These are phyloP conservation scores for Rhizopogon parksii DNA, from an alignment of 1,284 basidiomycete species.

Conservation along the genomic window DNA sequence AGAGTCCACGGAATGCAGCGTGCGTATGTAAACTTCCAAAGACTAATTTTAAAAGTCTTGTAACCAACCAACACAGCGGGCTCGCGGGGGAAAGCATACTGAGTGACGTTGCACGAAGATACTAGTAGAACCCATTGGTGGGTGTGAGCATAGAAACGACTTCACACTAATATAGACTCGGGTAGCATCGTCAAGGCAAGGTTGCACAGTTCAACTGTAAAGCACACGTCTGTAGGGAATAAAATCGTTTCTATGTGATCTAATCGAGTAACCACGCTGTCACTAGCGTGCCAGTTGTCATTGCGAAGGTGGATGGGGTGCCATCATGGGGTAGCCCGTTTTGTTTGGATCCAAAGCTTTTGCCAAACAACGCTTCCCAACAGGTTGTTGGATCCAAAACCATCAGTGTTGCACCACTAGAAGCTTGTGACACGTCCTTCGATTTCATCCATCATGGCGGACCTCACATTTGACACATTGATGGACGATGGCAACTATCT, in stretches of 20 bases:
- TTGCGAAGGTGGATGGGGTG: too few species aligned
- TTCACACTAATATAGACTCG: too few species aligned
- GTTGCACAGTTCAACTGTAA: not conserved
- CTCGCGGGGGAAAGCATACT: not conserved
- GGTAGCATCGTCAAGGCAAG: not conserved
- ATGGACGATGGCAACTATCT: conserved; percentile 70
- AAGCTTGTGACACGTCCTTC: conserved; percentile 4
- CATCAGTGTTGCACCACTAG: not conserved
- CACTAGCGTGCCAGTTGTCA: not conserved
- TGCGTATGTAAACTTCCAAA: conserved; percentile 5
- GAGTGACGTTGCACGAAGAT: too few species aligned
- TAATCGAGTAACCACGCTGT: not conserved
- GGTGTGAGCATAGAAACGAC: too few species aligned
- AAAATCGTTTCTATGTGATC: not conserved
- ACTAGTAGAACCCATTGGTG: too few species aligned
- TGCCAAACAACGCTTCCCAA: conserved; percentile 27
- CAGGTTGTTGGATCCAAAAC: conserved; percentile 4
- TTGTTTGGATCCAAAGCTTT: conserved; percentile 28
- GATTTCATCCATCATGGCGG: conserved; percentile 42
- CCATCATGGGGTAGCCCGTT: not conserved
- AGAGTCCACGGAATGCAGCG: conserved; percentile 3
- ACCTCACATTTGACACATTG: conserved; percentile 66
- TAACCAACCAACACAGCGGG: not conserved
- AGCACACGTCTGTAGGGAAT: not conserved
- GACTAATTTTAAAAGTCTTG: not conserved